phyloP scores from a whole-genome alignment of 176 grass and related monocot genomes.

The Coix lacrymajobi region DNA sequence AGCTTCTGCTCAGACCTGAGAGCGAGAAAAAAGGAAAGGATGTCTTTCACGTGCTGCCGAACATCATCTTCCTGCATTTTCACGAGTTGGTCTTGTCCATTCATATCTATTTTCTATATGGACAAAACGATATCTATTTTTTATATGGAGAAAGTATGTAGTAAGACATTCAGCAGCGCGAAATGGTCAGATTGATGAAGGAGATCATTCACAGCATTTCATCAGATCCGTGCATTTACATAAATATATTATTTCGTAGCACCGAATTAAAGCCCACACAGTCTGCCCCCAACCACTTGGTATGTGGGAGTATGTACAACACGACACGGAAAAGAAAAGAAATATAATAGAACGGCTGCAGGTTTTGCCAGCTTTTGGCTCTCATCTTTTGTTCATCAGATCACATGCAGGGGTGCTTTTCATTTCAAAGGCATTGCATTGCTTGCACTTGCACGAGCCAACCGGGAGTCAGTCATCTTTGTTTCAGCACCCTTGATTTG shows the following conservation, averaged over 20 bases:
- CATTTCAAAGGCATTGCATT: neutral
- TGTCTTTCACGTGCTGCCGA: neutral
- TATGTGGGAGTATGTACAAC: neutral
- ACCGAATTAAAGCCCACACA: neutral
- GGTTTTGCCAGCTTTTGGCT: neutral
- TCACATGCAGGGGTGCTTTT: neutral
- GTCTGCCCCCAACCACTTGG: neutral
- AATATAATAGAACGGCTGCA: no score
- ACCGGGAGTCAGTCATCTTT: slow-evolving; percentile 4
- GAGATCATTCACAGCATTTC: neutral
- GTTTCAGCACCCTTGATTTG: slow-evolving; percentile 27
- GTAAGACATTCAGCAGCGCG: neutral
- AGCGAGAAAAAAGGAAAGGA: neutral
- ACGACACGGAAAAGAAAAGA: neutral
- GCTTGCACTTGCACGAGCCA: neutral
- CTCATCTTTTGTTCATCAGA: neutral
- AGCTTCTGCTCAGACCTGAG: neutral
- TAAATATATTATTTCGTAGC: neutral
- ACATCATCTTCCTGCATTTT: neutral
- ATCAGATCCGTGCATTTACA: neutral
- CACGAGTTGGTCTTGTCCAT: neutral
- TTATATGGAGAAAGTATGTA: no score
- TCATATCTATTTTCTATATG: no score
- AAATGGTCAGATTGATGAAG: neutral
- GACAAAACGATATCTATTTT: no score